Percentiles rank a stretch among this genome's conserved stretches.
Evolutionary conservation across 805 yeast genomes (phyloP).

Genomic region (Yamadazyma olivae): DNA sequence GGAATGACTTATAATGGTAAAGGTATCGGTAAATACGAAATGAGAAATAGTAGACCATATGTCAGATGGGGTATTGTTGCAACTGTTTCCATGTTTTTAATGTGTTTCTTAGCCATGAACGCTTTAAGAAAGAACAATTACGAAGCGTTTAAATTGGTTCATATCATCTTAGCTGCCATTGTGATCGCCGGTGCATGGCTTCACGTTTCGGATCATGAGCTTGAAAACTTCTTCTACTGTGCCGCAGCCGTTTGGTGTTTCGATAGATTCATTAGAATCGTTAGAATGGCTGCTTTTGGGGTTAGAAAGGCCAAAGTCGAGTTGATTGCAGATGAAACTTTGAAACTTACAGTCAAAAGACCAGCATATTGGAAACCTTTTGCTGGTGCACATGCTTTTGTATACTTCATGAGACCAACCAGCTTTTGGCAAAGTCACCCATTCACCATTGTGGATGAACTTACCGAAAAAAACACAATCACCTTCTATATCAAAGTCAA

Average conservation of each 20-base stretch:
- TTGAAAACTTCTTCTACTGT: slow-evolving; percentile 22
- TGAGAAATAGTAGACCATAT: slow-evolving; percentile 26
- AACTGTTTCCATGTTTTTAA: slow-evolving; percentile 16
- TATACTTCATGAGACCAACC: slow-evolving; percentile 36
- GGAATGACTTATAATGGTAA: slow-evolving; percentile 52
- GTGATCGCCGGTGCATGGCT: slow-evolving; percentile 55
- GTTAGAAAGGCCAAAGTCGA: slow-evolving; percentile 31
- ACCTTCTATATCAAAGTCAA: slow-evolving; percentile 46
- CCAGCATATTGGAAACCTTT: slow-evolving; percentile 46
- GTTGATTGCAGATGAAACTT: slow-evolving; percentile 36
- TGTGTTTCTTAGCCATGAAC: slow-evolving; percentile 28
- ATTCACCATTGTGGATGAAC: slow-evolving; percentile 32
- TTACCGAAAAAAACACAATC: slow-evolving; percentile 32
- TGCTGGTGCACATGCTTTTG: slow-evolving; percentile 38
- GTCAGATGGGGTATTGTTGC: slow-evolving; percentile 36
- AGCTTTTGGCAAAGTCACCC: slow-evolving; percentile 48
- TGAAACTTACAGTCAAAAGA: slow-evolving; percentile 45
- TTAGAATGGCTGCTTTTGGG: slow-evolving; percentile 30
- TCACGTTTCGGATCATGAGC: slow-evolving; percentile 38
- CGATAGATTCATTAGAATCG: slow-evolving; percentile 31
- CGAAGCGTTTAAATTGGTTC: slow-evolving; percentile 32
- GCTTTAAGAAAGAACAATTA: slow-evolving; percentile 68
- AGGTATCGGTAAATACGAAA: slow-evolving; percentile 28
- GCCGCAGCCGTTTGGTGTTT: slow-evolving; percentile 35
- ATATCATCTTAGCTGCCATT: slow-evolving; percentile 30